These are phyloP conservation scores for Selenicereus undatus DNA, from an alignment of 148 eudicot species.

Conservation along the genomic window DNA sequence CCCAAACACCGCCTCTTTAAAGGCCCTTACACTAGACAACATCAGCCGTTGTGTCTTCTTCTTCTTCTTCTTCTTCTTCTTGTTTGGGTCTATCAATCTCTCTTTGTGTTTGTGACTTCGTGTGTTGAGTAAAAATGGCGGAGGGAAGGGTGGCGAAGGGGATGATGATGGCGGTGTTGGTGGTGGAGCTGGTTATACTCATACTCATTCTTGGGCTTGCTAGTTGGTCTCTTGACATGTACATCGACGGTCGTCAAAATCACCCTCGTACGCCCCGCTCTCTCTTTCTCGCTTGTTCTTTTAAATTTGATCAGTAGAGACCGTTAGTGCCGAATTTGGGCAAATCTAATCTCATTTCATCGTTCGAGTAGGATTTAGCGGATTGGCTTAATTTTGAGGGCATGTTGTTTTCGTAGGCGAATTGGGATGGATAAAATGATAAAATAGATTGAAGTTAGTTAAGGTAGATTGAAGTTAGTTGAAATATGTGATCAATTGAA, in stretches of 20 bases:
- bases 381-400: too few relatives aligned
- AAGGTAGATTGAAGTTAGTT: too few relatives aligned
- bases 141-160: conserved; percentile 50
- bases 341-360: too few relatives aligned
- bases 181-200: conserved; percentile 45
- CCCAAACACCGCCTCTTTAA: neutral
- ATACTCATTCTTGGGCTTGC: conserved; percentile 53
- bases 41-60: neutral
- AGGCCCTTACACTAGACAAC: neutral
- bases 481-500: too few relatives aligned
- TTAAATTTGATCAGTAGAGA: neutral
- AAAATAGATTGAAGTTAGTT: too few relatives aligned
- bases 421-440: too few relatives aligned
- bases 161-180: conserved; percentile 46
- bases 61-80: neutral
- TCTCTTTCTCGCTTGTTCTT: neutral
- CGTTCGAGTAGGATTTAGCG: too few relatives aligned
- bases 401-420: too few relatives aligned
- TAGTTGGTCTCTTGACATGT: conserved; percentile 68
- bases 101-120: neutral
- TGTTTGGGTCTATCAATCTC: neutral
- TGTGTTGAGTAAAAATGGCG: conserved; percentile 26
- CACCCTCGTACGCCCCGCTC: conserved; percentile 51
- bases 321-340: too few relatives aligned
- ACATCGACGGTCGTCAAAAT: conserved; percentile 60